phyloP scores from a whole-genome alignment of 495 filamentous ascomycete species.

The Hypoxylon crocopeplum region DNA sequence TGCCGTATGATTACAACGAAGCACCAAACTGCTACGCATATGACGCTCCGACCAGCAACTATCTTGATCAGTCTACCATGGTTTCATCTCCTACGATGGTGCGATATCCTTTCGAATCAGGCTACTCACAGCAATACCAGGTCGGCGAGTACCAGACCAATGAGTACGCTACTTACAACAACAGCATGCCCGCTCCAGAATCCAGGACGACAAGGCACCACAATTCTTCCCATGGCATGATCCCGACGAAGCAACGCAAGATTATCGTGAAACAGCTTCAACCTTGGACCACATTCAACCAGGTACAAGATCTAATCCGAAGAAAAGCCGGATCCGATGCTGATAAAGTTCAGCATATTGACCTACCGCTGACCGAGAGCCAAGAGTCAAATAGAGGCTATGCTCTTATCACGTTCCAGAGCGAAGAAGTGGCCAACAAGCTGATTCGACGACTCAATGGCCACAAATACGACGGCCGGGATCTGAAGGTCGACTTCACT shows the following conservation, averaged over 20 bases:
- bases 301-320: conserved; percentile 40
- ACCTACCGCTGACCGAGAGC: conserved; percentile 35
- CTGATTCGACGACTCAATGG: conserved; percentile 35
- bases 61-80: conserved; percentile 23
- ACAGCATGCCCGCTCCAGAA: conserved; percentile 10
- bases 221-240: conserved; percentile 16
- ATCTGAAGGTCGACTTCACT: conserved; percentile 34
- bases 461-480: conserved; percentile 34
- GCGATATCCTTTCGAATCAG: conserved; percentile 20
- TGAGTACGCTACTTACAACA: conserved; percentile 21
- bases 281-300: conserved; percentile 33
- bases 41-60: conserved; percentile 16
- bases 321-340: conserved; percentile 37
- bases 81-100: conserved; percentile 30
- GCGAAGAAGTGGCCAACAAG: conserved; percentile 38
- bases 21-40: conserved; percentile 17
- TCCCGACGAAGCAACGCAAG: conserved; percentile 35
- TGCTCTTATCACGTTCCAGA: conserved; percentile 35
- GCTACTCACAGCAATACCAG: conserved; percentile 28
- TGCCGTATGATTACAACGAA: conserved; percentile 30
- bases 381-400: conserved; percentile 36
- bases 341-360: conserved; percentile 39
- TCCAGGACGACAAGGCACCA: neutral
- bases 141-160: conserved; percentile 28
- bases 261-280: conserved; percentile 43